Evolutionary conservation across 805 yeast genomes (phyloP).

Genomic region (Candida sphagnicola): DNA sequence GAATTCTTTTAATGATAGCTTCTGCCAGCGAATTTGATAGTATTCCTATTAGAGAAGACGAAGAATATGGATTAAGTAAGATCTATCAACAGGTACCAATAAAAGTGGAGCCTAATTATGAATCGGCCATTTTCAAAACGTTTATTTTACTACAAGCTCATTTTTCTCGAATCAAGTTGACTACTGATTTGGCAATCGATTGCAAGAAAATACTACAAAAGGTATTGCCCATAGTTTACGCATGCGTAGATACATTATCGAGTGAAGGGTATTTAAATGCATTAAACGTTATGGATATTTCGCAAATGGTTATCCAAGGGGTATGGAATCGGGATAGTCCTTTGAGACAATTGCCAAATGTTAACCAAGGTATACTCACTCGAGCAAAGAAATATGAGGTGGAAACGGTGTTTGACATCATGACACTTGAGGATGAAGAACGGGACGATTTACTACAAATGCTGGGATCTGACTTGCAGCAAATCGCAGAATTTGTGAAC

Average conservation of each 20-base stretch:
- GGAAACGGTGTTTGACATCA: conserved; percentile 74
- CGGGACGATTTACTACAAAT: conserved; percentile 60
- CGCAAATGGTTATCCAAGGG: conserved; percentile 86
- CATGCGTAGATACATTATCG: conserved; percentile 71
- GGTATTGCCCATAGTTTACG: conserved; percentile 52
- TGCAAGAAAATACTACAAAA: conserved; percentile 47
- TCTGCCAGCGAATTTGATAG: conserved; percentile 69
- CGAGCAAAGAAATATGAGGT: conserved; percentile 55
- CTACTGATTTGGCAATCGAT: conserved; percentile 58
- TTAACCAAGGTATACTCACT: conserved; percentile 45
- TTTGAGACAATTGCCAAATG: conserved; percentile 75
- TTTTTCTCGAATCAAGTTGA: conserved; percentile 59
- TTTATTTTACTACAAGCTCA: conserved; percentile 79
- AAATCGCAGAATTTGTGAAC: conserved; percentile 85
- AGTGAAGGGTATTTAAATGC: conserved; percentile 80
- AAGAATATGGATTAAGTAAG: conserved; percentile 42
- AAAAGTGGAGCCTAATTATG: conserved; percentile 42
- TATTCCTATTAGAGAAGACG: conserved; percentile 61
- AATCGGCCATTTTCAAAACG: conserved; percentile 62
- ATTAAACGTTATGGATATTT: conserved; percentile 76
- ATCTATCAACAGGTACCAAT: conserved; percentile 63
- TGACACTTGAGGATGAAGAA: conserved; percentile 74
- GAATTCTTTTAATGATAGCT: conserved; percentile 61
- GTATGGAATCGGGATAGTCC: conserved; percentile 79
- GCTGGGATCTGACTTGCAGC: conserved; percentile 43